Evolutionary conservation across 441 rosid species (phyloP), one percentile per base, ranked within the genome.

Genomic region (Raphanus hybrid): DNA sequence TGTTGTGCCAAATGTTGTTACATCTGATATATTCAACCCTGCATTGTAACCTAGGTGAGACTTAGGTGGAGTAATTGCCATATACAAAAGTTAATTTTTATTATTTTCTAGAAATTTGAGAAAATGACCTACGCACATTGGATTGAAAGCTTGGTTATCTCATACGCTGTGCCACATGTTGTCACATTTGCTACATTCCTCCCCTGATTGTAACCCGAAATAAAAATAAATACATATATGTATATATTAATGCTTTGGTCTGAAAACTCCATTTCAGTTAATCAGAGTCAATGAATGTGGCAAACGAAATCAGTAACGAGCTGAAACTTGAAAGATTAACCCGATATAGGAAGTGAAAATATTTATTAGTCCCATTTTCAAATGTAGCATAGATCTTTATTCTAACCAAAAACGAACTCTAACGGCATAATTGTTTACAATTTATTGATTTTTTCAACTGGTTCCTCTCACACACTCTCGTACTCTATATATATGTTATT

Each of bases 231-330:
- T 4, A 29, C 5, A 29, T 29, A 29, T 37, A 37, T 37, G 10
- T 37, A 7, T 20, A 57, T 57, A 57, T 58, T 58, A 9, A 58
- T 10, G 34, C 11, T 59, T 26, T 34, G 20, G 41, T 34, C 14
- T 32, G 52, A 15, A 48, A 72, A 73, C 5, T 6, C 14, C 64
- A n/a, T 64, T 64, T 8, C 26, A 2, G 3, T 60, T 29, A 6
- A 58, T 41, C 16, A 45, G 52, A 64, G 6, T 62, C 34, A 50
- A 32, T 62, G 18, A 41, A 60, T 62, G 69, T 50, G 75, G 61
- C 62, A 72, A 26, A 45, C 43, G 12, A 43, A 72, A 32, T 14
- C 71, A 9, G 2, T 29, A 32, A 32, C 27, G 27, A 68, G 62
- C 8, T 10, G 58, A 45, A 67, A 27, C 43, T 50, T 9, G 5